phyloP scores from a whole-genome alignment of 352 stramenopile species.

The Pythium pyrilobum region DNA sequence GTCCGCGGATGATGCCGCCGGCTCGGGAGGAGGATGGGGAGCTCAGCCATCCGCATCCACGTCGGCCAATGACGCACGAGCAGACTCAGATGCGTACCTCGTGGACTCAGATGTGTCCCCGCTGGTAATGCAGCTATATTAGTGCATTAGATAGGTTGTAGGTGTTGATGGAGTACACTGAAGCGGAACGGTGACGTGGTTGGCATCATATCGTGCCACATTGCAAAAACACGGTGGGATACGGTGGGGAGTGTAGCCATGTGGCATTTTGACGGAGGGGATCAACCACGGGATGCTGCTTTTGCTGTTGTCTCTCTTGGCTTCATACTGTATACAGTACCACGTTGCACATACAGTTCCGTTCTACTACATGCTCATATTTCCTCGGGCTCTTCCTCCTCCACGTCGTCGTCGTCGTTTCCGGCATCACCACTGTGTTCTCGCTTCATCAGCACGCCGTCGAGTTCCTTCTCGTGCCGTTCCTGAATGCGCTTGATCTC shows the following conservation, averaged over 20 bases:
- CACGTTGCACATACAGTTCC: neutral
- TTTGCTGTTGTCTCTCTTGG: too few species aligned
- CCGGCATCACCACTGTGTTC: neutral
- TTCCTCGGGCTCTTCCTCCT: conserved; percentile 13
- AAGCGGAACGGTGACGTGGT: conserved; percentile 4
- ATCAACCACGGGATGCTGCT: neutral
- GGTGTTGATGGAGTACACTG: conserved; percentile 1
- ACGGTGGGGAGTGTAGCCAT: too few species aligned
- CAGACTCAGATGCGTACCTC: too few species aligned
- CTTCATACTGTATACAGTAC: neutral
- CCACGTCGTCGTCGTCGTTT: neutral
- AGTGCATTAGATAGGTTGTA: neutral
- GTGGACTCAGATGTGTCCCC: conserved; percentile 8
- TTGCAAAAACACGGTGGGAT: neutral
- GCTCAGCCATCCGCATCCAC: too few species aligned
- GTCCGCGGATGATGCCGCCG: neutral
- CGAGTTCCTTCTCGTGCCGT: conserved; percentile 33
- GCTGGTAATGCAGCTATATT: too few species aligned
- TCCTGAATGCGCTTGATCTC: conserved; percentile 74
- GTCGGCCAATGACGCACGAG: too few species aligned
- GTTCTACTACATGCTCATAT: neutral
- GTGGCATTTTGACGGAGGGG: neutral
- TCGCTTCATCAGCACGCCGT: conserved; percentile 10
- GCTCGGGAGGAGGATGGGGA: too few species aligned
- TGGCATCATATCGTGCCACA: neutral